A percentile compares a stretch with the other conserved stretches of the same genome.
These are phyloP conservation scores for Chaetomium globosum DNA, from an alignment of 2,329 filamentous ascomycete genomes.

Conservation along the genomic window DNA sequence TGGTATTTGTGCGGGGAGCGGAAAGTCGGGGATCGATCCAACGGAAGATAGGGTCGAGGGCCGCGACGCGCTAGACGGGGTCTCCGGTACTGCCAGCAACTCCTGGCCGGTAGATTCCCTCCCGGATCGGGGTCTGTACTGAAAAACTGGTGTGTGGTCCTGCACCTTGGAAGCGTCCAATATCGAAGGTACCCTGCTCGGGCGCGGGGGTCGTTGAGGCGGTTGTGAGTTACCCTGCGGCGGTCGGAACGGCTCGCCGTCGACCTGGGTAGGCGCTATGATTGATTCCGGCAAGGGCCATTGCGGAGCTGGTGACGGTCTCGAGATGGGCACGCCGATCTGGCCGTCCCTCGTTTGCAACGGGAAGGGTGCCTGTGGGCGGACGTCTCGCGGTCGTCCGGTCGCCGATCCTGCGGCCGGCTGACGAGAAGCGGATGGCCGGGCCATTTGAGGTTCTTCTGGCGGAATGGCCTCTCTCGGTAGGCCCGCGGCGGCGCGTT, in stretches of 20 bases:
- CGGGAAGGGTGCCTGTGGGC: constrained; percentile 42
- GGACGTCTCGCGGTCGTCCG: constrained; percentile 38
- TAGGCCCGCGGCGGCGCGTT: constrained; percentile 51
- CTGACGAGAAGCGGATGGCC: constrained; percentile 41
- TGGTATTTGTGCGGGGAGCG: constrained; percentile 46
- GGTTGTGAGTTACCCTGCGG: constrained; percentile 54
- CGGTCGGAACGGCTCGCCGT: constrained; percentile 52
- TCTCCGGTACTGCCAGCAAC: constrained; percentile 51
- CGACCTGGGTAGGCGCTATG: constrained; percentile 41
- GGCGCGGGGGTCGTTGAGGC: constrained; percentile 62
- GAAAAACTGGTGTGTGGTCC: constrained; percentile 59
- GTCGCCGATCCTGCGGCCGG: constrained; percentile 34
- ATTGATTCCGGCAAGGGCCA: constrained; percentile 55
- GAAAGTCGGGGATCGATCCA: constrained; percentile 63
- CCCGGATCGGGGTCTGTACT: constrained; percentile 46
- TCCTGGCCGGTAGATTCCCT: constrained; percentile 45
- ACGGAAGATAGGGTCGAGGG: constrained; percentile 57
- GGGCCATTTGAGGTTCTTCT: constrained; percentile 38
- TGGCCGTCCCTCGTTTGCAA: constrained; percentile 46
- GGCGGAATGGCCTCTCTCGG: constrained; percentile 13
- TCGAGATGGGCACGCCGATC: constrained; percentile 54
- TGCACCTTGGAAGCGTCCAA: constrained; percentile 59
- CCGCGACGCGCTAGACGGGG: constrained; percentile 55
- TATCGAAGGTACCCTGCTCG: constrained; percentile 62
- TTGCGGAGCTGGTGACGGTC: constrained; percentile 56